These are phyloP conservation scores for Elsinoe necatrix DNA, from an alignment of 2,329 filamentous ascomycete genomes.

Conservation along the genomic window DNA sequence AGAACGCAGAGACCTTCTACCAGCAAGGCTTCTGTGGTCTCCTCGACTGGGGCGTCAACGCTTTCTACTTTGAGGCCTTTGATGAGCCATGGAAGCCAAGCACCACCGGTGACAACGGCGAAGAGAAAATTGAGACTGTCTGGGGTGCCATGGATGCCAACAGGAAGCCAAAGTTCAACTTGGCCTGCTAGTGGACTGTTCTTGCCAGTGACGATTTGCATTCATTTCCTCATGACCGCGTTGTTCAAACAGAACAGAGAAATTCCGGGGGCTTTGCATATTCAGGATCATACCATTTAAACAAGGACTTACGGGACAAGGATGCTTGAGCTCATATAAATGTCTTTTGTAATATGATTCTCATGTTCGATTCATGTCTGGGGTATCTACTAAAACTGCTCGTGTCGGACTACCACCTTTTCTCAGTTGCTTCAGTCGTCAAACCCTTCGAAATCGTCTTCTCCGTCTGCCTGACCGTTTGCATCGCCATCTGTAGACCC, in stretches of 20 bases:
- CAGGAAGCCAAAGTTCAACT: slow-evolving; percentile 49
- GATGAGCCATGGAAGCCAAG: slow-evolving; percentile 63
- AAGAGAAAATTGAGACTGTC: slow-evolving; percentile 54
- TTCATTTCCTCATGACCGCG: slow-evolving; percentile 1
- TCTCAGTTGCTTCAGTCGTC: slow-evolving; percentile 45
- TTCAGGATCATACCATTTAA: not conserved
- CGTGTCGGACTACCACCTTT: not conserved
- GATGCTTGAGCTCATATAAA: not conserved
- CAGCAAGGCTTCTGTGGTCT: slow-evolving; percentile 55
- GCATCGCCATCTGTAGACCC: slow-evolving; percentile 32
- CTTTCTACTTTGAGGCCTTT: slow-evolving; percentile 67
- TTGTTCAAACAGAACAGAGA: not conserved
- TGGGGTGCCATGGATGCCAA: slow-evolving; percentile 61
- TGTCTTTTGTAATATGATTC: slow-evolving; percentile 13
- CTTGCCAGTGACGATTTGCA: not conserved
- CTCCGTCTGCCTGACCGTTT: slow-evolving; percentile 36
- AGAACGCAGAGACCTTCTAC: slow-evolving; percentile 54
- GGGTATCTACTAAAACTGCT: not conserved
- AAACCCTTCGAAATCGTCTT: slow-evolving; percentile 60
- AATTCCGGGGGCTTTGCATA: not conserved
- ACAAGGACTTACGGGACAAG: not conserved
- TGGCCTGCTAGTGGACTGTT: slow-evolving; percentile 36
- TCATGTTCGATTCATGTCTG: slow-evolving; percentile 7
- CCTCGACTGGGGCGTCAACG: slow-evolving; percentile 57
- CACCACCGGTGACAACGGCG: slow-evolving; percentile 54